Base-by-base conservation (phyloP, 148 eudicot genomes). In the Euryodendron excelsum region DNA sequence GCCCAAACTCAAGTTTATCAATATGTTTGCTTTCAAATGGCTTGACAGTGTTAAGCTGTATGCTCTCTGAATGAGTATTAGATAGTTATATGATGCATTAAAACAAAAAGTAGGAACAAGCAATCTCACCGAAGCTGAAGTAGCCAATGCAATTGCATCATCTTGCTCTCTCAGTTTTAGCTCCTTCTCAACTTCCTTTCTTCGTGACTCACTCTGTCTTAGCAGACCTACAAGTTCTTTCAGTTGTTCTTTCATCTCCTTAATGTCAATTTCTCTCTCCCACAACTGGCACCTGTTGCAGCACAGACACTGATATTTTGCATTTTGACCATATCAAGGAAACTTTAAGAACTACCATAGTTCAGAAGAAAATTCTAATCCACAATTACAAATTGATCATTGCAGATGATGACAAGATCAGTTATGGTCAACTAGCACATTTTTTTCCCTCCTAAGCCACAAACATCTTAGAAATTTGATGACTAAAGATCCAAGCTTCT, bases 181-280 rank as follows among this genome's bases (percentile, higher is more conserved):
- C 87, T 93, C 99, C 90, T 92, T 91, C 85, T 96, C 98, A 47
- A 84, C 91, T 82, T 93, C 99, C 82, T 89, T 96, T 86, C 98
- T 89, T 25, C 93, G 91, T 50, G 86, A 58, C 89, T 96, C 99
- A 81, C 98, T 96, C 84, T 96, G 99, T 77, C 95, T 80, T 76
- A 96, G 75, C 65, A 96, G 81, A 73, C 91, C 87, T 74, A 96
- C 93, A 44, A 96, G 93, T 84, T 96, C 99, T 84, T 93, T 93
- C 72, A 93, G 86, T 66, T 93, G 98, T 83, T 96, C 99, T 76
- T 92, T 90, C 95, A 93, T 92, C 83, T 96, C 99, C 78, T 90
- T 96, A 80, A 86, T 82, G 66, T 96, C 99, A 36, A 91, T 78
- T 50, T 91, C 97, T 80, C 82, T 89, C 78, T 96, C 99, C 88